These are phyloP conservation scores for Coemansia sp. DNA, from an alignment of 192 early-diverging fungal genomes.

Conservation along the genomic window DNA sequence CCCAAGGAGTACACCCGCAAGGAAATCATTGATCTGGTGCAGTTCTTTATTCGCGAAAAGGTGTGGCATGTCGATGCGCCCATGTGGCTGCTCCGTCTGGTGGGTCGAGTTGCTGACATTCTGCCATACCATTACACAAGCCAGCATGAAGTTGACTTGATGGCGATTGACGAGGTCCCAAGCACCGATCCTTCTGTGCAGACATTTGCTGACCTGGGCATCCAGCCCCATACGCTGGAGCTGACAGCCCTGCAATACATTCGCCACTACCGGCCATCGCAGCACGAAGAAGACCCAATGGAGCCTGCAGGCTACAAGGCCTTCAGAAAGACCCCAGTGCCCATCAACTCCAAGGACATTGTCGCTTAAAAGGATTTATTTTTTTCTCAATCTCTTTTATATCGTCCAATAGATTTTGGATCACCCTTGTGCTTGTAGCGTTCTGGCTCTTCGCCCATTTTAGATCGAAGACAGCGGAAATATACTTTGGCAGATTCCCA, in stretches of 20 bases:
- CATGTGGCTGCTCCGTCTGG: slow-evolving; percentile 64
- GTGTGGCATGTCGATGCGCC: slow-evolving; percentile 72
- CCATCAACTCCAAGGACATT: slow-evolving; percentile 48
- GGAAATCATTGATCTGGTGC: slow-evolving; percentile 70
- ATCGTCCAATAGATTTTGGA: slow-evolving; percentile 17
- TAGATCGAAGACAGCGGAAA: slow-evolving; percentile 40
- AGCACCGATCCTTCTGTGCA: slow-evolving; percentile 60
- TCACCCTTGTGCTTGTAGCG: slow-evolving; percentile 37
- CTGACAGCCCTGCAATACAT: slow-evolving; percentile 78
- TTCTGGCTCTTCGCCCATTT: slow-evolving; percentile 47
- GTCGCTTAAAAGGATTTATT: slow-evolving; percentile 23
- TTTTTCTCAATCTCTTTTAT: slow-evolving; percentile 3
- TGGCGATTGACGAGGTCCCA: slow-evolving; percentile 70
- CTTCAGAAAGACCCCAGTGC: slow-evolving; percentile 43
- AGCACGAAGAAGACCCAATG: slow-evolving; percentile 51
- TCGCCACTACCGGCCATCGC: slow-evolving; percentile 75
- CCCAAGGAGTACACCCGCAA: slow-evolving; percentile 70
- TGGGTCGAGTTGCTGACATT: slow-evolving; percentile 62
- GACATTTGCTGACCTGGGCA: slow-evolving; percentile 83
- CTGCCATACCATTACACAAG: slow-evolving; percentile 74
- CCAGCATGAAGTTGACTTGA: slow-evolving; percentile 83
- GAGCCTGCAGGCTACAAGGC: slow-evolving; percentile 53
- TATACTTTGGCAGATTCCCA: slow-evolving; percentile 33
- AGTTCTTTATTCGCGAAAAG: slow-evolving; percentile 59
- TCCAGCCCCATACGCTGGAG: slow-evolving; percentile 79